These are phyloP conservation scores for Dimargaris cristalligena DNA, from an alignment of 192 early-diverging fungal genomes.

Conservation along the genomic window DNA sequence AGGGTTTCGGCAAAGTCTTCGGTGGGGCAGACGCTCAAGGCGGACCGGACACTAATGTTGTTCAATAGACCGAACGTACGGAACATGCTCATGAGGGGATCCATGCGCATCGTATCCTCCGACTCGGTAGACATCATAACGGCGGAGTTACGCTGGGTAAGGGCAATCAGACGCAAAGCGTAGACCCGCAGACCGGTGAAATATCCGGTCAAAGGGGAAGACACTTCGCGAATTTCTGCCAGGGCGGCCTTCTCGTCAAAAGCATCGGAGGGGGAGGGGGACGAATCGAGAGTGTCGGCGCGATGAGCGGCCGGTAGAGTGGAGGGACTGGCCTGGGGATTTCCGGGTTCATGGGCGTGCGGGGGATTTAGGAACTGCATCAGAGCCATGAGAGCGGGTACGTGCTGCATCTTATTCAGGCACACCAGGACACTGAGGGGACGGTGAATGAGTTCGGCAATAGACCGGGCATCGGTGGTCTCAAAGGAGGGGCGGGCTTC, in stretches of 20 bases:
- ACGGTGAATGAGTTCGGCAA: conserved; percentile 13
- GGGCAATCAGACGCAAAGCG: conserved; percentile 63
- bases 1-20: conserved; percentile 57
- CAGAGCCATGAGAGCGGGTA: conserved; percentile 56
- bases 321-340: no score
- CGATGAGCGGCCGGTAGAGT: no score
- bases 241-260: conserved; percentile 8
- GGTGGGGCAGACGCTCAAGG: conserved; percentile 36
- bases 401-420: conserved; percentile 39
- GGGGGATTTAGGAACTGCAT: conserved; percentile 34
- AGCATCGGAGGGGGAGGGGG: no score
- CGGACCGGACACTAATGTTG: conserved; percentile 40
- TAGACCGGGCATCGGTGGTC: not conserved
- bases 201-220: conserved; percentile 13
- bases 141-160: conserved; percentile 63
- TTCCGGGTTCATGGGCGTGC: conserved; percentile 16
- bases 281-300: no score
- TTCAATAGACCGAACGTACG: conserved; percentile 63
- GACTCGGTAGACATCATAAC: conserved; percentile 61
- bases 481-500: conserved; percentile 8
- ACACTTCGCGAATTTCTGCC: conserved; percentile 9
- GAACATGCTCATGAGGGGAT: conserved; percentile 69
- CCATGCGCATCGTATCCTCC: conserved; percentile 37
- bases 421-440: conserved; percentile 33
- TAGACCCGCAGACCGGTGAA: conserved; percentile 23